A percentile compares a stretch with the other conserved stretches of the same genome.
Evolutionary conservation across 1,139 yeast genomes (phyloP).

Genomic region (Pichia kudriavzevii): DNA sequence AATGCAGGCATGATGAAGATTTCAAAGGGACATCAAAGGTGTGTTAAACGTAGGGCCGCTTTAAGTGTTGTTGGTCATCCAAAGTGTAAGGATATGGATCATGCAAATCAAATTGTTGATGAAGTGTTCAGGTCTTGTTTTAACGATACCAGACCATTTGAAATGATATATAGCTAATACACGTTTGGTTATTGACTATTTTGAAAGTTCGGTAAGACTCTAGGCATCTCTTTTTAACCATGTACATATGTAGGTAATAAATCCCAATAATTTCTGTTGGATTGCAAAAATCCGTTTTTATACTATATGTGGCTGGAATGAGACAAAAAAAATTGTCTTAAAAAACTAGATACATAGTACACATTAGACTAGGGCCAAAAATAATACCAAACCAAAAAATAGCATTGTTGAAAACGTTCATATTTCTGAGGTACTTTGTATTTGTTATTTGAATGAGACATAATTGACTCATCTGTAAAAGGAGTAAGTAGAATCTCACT

Average conservation of each 20-base stretch:
- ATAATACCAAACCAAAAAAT: slow-evolving; percentile 91
- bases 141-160: slow-evolving; percentile 93
- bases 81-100: slow-evolving; percentile 57
- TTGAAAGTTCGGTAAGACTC: too few species aligned
- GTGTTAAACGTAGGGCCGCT: slow-evolving; percentile 83
- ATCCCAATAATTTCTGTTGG: too few species aligned
- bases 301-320: too few species aligned
- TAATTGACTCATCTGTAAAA: slow-evolving; percentile 78
- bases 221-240: too few species aligned
- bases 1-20: slow-evolving; percentile 49
- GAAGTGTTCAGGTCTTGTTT: slow-evolving; percentile 92
- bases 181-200: background rate
- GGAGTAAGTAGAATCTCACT: slow-evolving; percentile 70
- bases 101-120: slow-evolving; percentile 74
- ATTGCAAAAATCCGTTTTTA: too few species aligned
- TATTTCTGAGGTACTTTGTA: slow-evolving; percentile 44
- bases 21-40: slow-evolving; percentile 73
- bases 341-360: slow-evolving; percentile 75
- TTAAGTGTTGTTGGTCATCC: slow-evolving; percentile 85
- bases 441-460: slow-evolving; percentile 53
- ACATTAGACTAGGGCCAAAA: slow-evolving; percentile 83
- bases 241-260: too few species aligned
- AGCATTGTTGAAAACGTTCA: slow-evolving; percentile 63
- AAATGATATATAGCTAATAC: slow-evolving; percentile 62
- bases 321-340: slow-evolving; percentile 25